phyloP scores from a whole-genome alignment of 129 eudicot species.

The Logfia minima region DNA sequence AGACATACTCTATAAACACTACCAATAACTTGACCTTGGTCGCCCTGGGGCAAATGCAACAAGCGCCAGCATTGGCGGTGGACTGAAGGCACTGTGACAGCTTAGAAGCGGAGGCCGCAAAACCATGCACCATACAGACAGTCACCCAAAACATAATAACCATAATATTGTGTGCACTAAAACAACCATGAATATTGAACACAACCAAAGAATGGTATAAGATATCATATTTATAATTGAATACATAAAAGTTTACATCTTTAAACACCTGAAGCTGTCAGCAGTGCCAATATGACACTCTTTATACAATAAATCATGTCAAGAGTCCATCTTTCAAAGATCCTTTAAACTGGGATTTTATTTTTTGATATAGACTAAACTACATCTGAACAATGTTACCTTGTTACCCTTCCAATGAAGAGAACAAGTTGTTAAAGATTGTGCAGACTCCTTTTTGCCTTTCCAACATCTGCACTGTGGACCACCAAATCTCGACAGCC shows the following conservation, averaged over 20 bases:
- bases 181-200: constrained; percentile 11
- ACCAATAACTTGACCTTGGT: not conserved
- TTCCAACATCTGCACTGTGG: constrained; percentile 13
- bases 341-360: not conserved
- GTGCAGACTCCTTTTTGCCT: constrained; percentile 13
- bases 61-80: not conserved
- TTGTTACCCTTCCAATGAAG: constrained; percentile 23
- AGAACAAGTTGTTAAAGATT: constrained; percentile 15
- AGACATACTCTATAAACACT: not conserved
- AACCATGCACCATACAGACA: not conserved
- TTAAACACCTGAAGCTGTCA: constrained; percentile 14
- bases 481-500: constrained; percentile 5
- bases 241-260: constrained; percentile 23
- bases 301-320: constrained; percentile 10
- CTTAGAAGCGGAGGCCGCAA: not conserved
- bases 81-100: not conserved
- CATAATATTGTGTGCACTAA: not conserved
- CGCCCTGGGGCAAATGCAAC: not conserved
- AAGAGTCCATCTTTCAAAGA: constrained; percentile 22
- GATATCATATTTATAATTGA: constrained; percentile 15
- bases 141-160: not conserved
- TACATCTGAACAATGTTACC: constrained; percentile 17
- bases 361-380: constrained; percentile 18
- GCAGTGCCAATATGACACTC: not conserved
- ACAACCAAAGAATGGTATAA: constrained; percentile 18